phyloP scores from a whole-genome alignment of 2,329 filamentous ascomycete species.

The Penicillium crustosum region DNA sequence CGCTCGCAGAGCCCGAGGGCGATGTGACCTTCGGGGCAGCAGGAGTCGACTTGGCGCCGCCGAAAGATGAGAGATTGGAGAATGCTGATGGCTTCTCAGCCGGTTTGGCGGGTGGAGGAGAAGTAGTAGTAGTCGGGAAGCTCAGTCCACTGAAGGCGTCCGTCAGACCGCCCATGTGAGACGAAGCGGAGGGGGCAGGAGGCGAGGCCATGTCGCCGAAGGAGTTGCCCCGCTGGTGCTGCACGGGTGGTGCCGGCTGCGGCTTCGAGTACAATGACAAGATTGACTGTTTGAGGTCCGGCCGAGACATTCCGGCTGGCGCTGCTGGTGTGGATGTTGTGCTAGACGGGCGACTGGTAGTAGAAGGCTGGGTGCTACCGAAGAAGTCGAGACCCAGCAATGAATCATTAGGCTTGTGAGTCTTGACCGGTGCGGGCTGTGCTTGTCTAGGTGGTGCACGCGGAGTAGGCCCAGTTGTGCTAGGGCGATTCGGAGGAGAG shows the following conservation, averaged over 20 bases:
- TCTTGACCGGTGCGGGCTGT: conserved; percentile 52
- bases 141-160: conserved; percentile 76
- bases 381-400: conserved; percentile 92
- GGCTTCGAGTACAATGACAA: conserved; percentile 89
- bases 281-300: conserved; percentile 96
- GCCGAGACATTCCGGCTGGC: conserved; percentile 68
- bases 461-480: conserved; percentile 66
- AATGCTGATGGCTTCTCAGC: conserved; percentile 62
- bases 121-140: conserved; percentile 56
- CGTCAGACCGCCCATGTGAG: conserved; percentile 63
- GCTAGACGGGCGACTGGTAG: conserved; percentile 76
- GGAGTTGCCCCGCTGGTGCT: conserved; percentile 60
- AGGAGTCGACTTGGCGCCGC: conserved; percentile 45
- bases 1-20: conserved; percentile 56
- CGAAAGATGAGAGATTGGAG: conserved; percentile 59
- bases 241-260: conserved; percentile 53
- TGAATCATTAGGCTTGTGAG: conserved; percentile 76
- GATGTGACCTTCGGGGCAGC: conserved; percentile 51
- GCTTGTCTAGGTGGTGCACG: conserved; percentile 67
- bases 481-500: conserved; percentile 66
- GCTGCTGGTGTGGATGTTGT: conserved; percentile 64
- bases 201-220: conserved; percentile 68
- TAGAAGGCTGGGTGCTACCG: conserved; percentile 66
- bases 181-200: conserved; percentile 30
- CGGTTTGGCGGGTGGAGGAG: conserved; percentile 37